phyloP scores from a whole-genome alignment of 495 filamentous ascomycete genomes.

The Tetracladium setigerum region DNA sequence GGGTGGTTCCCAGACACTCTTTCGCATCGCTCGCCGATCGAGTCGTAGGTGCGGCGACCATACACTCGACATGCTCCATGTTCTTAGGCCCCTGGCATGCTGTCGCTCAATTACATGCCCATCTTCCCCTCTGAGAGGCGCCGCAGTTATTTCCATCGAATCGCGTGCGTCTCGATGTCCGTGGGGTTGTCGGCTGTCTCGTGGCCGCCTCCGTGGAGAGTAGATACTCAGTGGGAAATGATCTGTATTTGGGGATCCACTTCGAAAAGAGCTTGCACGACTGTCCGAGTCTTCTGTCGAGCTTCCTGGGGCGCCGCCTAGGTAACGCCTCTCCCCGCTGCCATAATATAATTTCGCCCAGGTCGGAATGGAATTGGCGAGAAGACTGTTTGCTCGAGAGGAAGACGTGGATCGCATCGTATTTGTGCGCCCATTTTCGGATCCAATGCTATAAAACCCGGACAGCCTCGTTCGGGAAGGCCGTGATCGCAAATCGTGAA shows the following conservation, averaged over 20 bases:
- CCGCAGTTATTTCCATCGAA: conserved; percentile 19
- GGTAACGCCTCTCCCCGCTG: conserved; percentile 41
- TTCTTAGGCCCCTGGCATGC: conserved; percentile 10
- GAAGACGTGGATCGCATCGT: conserved; percentile 37
- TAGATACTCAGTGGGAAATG: conserved; percentile 40
- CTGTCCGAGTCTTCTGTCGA: conserved; percentile 35
- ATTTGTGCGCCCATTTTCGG: conserved; percentile 29
- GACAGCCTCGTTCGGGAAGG: conserved; percentile 38
- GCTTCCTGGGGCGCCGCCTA: conserved; percentile 30
- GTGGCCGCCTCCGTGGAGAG: conserved; percentile 43
- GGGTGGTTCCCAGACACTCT: conserved; percentile 61
- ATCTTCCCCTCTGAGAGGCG: conserved; percentile 9
- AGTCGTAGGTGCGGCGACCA: conserved; percentile 71
- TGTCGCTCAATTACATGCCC: conserved; percentile 9
- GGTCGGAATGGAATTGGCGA: conserved; percentile 47
- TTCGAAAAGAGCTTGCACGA: conserved; percentile 31
- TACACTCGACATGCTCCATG: conserved; percentile 44
- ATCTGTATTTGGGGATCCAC: conserved; percentile 37
- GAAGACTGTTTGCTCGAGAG: conserved; percentile 46
- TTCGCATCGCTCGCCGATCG: conserved; percentile 48
- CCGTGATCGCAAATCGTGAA: conserved; percentile 31
- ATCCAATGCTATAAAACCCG: conserved; percentile 27
- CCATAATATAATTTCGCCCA: conserved; percentile 57
- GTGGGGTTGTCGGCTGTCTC: conserved; percentile 13
- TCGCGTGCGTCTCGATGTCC: conserved; percentile 22